Evolutionary conservation across 163 green algal species (phyloP).

Genomic region (Chlorella variabilis): DNA sequence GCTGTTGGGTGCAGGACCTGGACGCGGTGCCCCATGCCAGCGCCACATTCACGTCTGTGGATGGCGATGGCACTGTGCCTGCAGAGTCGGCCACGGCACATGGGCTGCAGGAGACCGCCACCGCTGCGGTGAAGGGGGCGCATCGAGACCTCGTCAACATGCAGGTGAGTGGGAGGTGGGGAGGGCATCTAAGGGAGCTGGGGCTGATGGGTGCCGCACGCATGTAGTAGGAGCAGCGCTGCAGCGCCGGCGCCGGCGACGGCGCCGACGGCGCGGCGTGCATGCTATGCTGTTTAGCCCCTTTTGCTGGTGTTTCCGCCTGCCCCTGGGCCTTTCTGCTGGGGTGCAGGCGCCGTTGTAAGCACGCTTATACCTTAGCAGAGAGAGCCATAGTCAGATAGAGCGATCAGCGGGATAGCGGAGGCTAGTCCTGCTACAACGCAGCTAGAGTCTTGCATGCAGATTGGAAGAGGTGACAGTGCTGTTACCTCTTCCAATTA

Average conservation of each 20-base stretch:
- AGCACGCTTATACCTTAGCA: no score
- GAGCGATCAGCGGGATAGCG: no score
- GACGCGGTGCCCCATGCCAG: constrained; percentile 7
- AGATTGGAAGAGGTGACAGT: not conserved
- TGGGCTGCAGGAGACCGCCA: constrained; percentile 23
- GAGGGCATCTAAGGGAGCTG: constrained; percentile 3
- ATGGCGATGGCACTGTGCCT: constrained; percentile 49
- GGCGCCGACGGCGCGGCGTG: no score
- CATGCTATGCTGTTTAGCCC: no score
- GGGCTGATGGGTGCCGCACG: not conserved
- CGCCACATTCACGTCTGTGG: constrained; percentile 39
- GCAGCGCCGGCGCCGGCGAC: no score
- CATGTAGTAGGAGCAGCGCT: no score
- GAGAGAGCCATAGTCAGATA: no score
- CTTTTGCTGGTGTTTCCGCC: not conserved
- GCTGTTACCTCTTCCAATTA: not conserved
- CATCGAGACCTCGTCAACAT: constrained; percentile 40
- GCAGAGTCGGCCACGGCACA: constrained; percentile 37
- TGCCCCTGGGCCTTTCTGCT: no score
- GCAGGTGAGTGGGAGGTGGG: not conserved
- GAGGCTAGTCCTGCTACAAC: no score
- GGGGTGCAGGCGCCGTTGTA: no score
- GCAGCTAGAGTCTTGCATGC: not conserved
- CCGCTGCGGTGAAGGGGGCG: constrained; percentile 15
- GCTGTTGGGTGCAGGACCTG: not conserved